Base-by-base conservation (phyloP, 1,139 yeast genomes). In the Taphrina deformans region DNA sequence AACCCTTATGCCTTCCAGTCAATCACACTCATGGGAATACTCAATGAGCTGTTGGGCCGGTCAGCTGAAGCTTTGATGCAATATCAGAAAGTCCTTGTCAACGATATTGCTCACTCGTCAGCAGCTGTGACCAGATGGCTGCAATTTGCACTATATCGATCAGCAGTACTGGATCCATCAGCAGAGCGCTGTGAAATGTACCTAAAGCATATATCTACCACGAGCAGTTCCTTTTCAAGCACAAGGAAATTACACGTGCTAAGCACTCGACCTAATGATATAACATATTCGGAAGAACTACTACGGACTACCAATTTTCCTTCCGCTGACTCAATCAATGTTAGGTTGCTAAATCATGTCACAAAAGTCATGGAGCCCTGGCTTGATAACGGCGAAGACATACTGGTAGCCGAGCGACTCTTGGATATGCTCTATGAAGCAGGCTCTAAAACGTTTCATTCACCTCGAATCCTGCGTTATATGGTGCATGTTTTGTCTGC, bases 381-480 rank as follows among this genome's bases (percentile, higher is more conserved):
- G 58, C 18, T 53, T 6, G 21, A n/a, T 10, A 27, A 35, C n/a
- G 58, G 58, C 6, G 45, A 51, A 14, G 70, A 68, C 50, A 55
- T 66, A 24, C 41, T 62, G 45, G 33, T 45, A 4, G 70, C 70
- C 3, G 63, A 68, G 18, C 60, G 61, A 23, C 65, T 75, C 10
- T 70, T 71, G 7, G 70, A 69, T 1, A 62, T 75, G 1, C 67
- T 80, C 7, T 76, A 75, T 40, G 71, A 72, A 23, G 80, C 80
- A 1, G 73, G 81, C n/a, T 70, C 75, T 14, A 75, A 77, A 62
- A 81, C 85, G 0, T 83, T 82, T 69, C 85, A 83, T 68, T 82
- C 84, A 33, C 76, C 79, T 6, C 70, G 73, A 9, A 72, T 80
- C 16, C 75, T 80, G 77, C 77, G 81, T 51, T 72, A 77, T 40